Conservation (phyloP, 805 yeast species). For the Sungouiozyma intestinalis region DNA sequence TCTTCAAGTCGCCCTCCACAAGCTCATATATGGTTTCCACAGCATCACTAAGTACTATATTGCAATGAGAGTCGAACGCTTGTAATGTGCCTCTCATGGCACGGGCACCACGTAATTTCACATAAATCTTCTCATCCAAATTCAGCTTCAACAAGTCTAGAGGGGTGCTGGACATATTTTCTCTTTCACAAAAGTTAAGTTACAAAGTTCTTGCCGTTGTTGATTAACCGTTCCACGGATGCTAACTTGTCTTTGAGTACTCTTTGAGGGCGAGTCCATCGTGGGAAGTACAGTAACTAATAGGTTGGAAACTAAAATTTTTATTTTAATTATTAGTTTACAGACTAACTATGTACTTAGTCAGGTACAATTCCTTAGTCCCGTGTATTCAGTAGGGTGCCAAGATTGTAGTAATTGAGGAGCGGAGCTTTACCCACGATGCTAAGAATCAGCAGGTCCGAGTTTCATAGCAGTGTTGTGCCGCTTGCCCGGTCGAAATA, state of each 20-base stretch:
- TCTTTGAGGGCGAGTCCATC: too few species aligned
- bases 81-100: constrained; percentile 85
- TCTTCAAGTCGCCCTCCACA: constrained; percentile 37
- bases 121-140: constrained; percentile 75
- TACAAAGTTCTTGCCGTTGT: neutral
- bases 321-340: too few species aligned
- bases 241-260: constrained; percentile 12
- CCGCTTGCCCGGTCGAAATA: neutral
- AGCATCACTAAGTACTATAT: constrained; percentile 89
- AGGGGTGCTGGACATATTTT: constrained; percentile 47
- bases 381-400: too few species aligned
- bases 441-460: neutral
- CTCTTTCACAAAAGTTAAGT: neutral
- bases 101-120: constrained; percentile 88
- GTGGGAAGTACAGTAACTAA: too few species aligned
- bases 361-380: too few species aligned
- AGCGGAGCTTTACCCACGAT: neutral
- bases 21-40: constrained; percentile 65
- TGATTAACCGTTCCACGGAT: neutral
- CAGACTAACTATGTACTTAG: too few species aligned
- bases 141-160: constrained; percentile 78
- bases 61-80: constrained; percentile 94
- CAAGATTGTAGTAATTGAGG: too few species aligned
- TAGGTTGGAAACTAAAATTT: too few species aligned
- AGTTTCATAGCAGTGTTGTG: neutral